Evolutionary conservation across 129 eudicot genomes (phyloP), one percentile per base, ranked within the genome.

Genomic region (Artemisia tridentata): DNA sequence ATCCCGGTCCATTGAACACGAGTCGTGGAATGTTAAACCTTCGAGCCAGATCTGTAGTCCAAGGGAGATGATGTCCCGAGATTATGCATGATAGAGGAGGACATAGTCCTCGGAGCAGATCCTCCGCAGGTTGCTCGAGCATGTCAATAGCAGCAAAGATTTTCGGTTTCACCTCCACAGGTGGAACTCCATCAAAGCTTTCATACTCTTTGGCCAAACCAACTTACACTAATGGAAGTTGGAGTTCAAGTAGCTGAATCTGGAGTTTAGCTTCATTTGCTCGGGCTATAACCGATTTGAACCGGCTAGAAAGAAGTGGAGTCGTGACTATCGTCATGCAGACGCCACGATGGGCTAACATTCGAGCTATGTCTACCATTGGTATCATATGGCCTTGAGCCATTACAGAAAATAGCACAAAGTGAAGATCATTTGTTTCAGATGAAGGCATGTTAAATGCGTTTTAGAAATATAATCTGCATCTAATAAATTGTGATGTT

Each of bases 381-480:
- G 65, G 65, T 27, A 60, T 27, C 46, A 60, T 60, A 60, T 60
- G 65, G 12, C 65, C 65, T 60, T 60, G 65, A 60, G 46, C 65
- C 46, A 14, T 60, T 23, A 27, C 12, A 25, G 65, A 41, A 14
- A 60, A 60, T 7, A 27, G 15, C 18, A 60, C 65, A 21, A 60
- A 60, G 65, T 60, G 65, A 11, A 60, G 46, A 41, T 60, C 31
- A 21, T 60, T 23, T 34, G 65, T 5, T 25, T 15, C 8, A 23
- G 13, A 10, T 21, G 63, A 5, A 57, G 64, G 19, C 19, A 60
- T 60, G 27, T 27, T 14, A n/a, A 13, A 23, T 3, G 5, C 7
- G 29, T 25, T 60, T 12, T 23, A 15, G 9, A 34, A 6, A 5
- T 5, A 34, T 34, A 34, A 34, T 34, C 9, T 34, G 43, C 1